Conservation (phyloP, 108 stramenopile species). For the Nannochloropsis oceanica region DNA sequence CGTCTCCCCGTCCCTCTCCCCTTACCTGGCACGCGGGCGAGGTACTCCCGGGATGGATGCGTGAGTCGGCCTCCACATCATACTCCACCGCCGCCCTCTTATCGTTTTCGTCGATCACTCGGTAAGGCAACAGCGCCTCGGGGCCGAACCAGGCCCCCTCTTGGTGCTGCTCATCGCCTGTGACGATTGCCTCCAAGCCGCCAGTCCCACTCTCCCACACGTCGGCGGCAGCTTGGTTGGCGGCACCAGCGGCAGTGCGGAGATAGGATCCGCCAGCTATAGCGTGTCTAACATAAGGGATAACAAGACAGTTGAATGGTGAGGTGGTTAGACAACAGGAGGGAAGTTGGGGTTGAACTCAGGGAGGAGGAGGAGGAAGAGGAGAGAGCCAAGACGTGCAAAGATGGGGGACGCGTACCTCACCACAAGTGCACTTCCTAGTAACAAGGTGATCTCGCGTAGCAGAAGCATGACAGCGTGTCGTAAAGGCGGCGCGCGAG, state of each 20-base stretch:
- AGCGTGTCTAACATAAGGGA: not conserved
- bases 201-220: not conserved
- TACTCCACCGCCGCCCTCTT: not conserved
- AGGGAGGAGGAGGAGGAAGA: not conserved
- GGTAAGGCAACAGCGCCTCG: not conserved
- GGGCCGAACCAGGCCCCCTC: not conserved
- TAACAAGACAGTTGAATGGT: not conserved
- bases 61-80: not conserved
- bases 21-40: not conserved
- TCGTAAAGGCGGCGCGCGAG: not conserved
- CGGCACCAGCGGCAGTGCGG: not conserved
- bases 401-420: not conserved
- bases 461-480: not conserved
- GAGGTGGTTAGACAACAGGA: too few relatives aligned
- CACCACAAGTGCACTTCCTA: not conserved
- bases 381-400: not conserved
- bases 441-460: not conserved
- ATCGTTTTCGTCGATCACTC: not conserved
- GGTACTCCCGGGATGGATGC: not conserved
- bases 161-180: not conserved
- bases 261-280: not conserved
- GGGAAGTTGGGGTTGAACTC: too few relatives aligned
- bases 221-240: not conserved
- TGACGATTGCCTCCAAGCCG: not conserved
- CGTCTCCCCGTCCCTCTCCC: not conserved